Base-by-base conservation (phyloP, 2,329 filamentous ascomycete species). In the Zasmidium cellare region DNA sequence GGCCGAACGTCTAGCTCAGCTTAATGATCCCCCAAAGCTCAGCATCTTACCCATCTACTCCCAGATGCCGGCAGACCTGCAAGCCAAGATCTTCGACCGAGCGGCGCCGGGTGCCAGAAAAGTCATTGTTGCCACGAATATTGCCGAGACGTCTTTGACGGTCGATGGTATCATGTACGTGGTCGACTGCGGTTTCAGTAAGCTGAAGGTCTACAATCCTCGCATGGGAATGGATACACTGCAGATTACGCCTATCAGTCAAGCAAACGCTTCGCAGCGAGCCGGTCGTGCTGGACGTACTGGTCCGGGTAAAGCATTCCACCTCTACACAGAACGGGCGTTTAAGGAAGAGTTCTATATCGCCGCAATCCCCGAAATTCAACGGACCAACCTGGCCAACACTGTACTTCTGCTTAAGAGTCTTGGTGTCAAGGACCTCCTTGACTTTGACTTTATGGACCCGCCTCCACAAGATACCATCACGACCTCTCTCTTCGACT, bases 121-220 rank as follows among this genome's bases (percentile, higher is more conserved):
- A 73, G 96, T 96, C 68, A 96, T 99, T 63, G 93, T 99, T 44
- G 94, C 96, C 1, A 99, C 94, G 28, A 99, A 99, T 69, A 99
- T 99, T 74, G 94, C 94, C 1, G 94, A 99, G 75, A 99, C 94
- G 0, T 96, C 92, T 81, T 80, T 99, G 77, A 99, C 94, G 0
- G 94, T 99, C 5, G 94, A 99, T 71, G 94, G 94, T 65, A 99
- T 99, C 76, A 97, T 97, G 88, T 99, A 96, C 69, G 94, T 99
- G 20, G 94, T 99, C 3, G 94, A 99, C 73, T 87, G 91, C 1
- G 94, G 94, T 0, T 99, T 93, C 74, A 96, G 92, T 1, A 99
- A 99, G 74, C 84, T 97, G 71, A 99, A 99, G 73, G 94, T 99
- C 3, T 99, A 97, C 77, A 99, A 99, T 69, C 92, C 94, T 5